A percentile compares a stretch with the other conserved stretches of the same genome.
Evolutionary conservation across 495 filamentous ascomycete species (phyloP).

Genomic region (Clavariopsis aquatica): DNA sequence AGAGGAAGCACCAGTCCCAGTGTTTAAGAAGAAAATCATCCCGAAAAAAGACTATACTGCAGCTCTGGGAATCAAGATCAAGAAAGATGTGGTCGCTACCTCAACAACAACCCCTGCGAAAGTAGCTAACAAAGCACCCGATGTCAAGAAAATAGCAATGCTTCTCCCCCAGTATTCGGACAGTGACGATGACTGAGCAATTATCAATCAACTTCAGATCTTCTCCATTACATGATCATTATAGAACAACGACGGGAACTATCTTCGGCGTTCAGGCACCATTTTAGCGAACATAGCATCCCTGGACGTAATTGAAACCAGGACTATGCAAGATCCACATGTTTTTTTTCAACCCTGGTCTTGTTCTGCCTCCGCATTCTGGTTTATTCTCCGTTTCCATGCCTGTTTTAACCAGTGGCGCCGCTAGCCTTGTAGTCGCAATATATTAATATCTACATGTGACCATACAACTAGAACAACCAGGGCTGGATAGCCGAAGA

Average conservation of each 20-base stretch:
- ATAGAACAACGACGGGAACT: not conserved
- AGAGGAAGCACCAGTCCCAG: slow-evolving; percentile 10
- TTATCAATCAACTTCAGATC: not conserved
- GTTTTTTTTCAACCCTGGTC: not conserved
- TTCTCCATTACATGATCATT: not conserved
- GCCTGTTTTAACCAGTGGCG: not conserved
- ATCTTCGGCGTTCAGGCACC: not conserved
- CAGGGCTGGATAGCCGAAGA: slow-evolving; percentile 5
- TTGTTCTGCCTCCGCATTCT: not conserved
- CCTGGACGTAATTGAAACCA: not conserved
- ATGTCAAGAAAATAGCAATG: slow-evolving; percentile 3
- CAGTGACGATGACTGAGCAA: not conserved
- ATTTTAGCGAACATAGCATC: slow-evolving; percentile 1
- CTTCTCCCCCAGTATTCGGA: slow-evolving; percentile 25
- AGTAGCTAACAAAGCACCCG: not conserved
- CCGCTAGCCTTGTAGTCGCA: not conserved
- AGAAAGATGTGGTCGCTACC: slow-evolving; percentile 43
- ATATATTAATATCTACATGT: slow-evolving; percentile 10
- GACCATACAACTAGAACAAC: not conserved
- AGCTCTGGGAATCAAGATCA: slow-evolving; percentile 88
- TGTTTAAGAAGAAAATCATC: slow-evolving; percentile 23
- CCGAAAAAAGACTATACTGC: slow-evolving; percentile 51
- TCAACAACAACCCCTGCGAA: not conserved
- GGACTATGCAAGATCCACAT: not conserved
- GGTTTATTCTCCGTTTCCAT: not conserved